These are phyloP conservation scores for Teratosphaeriaceae sp. DNA, from an alignment of 2,329 filamentous ascomycete genomes.

Conservation along the genomic window DNA sequence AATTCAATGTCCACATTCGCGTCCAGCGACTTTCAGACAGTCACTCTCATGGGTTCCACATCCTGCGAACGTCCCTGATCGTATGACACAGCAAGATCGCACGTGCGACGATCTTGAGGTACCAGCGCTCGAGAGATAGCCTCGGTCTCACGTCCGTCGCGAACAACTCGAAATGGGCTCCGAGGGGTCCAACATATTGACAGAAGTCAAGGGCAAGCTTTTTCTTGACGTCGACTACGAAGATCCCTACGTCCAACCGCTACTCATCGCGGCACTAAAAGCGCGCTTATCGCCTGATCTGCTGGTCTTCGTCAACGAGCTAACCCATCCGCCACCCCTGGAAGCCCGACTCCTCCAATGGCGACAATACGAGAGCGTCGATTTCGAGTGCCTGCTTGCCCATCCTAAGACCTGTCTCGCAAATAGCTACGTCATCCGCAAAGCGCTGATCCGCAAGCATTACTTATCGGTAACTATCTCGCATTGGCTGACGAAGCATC, in stretches of 20 bases:
- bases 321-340: conserved; percentile 35
- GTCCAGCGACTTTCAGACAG: too few relatives aligned
- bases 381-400: conserved; percentile 67
- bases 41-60: too few relatives aligned
- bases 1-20: background rate
- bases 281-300: conserved; percentile 49
- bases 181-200: background rate
- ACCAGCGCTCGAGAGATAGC: too few relatives aligned
- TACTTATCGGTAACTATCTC: conserved; percentile 79
- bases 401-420: conserved; percentile 59
- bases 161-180: background rate
- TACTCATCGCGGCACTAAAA: conserved; percentile 68
- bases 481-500: conserved; percentile 81
- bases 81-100: too few relatives aligned
- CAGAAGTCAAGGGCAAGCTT: conserved; percentile 27
- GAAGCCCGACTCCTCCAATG: conserved; percentile 63
- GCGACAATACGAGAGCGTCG: conserved; percentile 76
- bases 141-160: too few relatives aligned
- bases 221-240: conserved; percentile 78
- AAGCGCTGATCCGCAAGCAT: conserved; percentile 94
- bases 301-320: conserved; percentile 39
- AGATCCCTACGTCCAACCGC: conserved; percentile 80
- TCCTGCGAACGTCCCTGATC: too few relatives aligned
- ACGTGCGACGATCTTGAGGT: too few relatives aligned
- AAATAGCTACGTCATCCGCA: conserved; percentile 92